Conservation (phyloP, 139 green algal genomes). For the Medakamo hakoo region DNA sequence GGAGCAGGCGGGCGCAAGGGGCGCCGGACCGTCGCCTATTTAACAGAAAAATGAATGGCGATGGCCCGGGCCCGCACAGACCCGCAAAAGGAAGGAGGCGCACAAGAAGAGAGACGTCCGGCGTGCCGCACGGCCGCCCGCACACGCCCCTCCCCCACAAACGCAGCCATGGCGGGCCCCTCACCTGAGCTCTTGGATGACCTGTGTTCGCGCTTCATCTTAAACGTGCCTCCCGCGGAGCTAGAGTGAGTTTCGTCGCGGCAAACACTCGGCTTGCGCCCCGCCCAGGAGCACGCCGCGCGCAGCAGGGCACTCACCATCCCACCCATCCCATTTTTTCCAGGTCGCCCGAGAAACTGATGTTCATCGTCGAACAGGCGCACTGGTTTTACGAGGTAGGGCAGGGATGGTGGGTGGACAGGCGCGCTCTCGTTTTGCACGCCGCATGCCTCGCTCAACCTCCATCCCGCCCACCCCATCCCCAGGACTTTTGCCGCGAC, state of each 20-base stretch:
- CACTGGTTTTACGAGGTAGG: conserved; percentile 93
- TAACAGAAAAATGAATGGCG: too few species aligned
- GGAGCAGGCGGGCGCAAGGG: too few species aligned
- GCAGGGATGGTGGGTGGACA: background rate
- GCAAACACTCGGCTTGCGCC: background rate
- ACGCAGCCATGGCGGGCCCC: conserved; percentile 7
- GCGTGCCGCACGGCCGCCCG: too few species aligned
- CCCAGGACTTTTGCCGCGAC: conserved; percentile 20
- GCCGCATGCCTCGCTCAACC: background rate
- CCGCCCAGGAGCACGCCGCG: background rate
- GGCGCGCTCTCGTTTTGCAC: background rate
- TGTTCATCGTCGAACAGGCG: conserved; percentile 87
- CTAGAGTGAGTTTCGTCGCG: conserved; percentile 28
- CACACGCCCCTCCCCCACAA: too few species aligned
- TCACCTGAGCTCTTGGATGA: conserved; percentile 50
- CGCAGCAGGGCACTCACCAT: background rate
- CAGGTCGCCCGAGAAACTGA: conserved; percentile 69
- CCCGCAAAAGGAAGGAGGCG: too few species aligned
- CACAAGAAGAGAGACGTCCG: too few species aligned
- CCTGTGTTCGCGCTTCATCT: conserved; percentile 65
- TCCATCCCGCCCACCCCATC: background rate
- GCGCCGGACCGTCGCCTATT: too few species aligned
- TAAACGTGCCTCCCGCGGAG: conserved; percentile 63
- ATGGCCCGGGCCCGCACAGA: too few species aligned
- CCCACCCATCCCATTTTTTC: conserved; percentile 3